Evolutionary conservation across 2,329 filamentous ascomycete species (phyloP).

Genomic region (Scytalidium sp.): DNA sequence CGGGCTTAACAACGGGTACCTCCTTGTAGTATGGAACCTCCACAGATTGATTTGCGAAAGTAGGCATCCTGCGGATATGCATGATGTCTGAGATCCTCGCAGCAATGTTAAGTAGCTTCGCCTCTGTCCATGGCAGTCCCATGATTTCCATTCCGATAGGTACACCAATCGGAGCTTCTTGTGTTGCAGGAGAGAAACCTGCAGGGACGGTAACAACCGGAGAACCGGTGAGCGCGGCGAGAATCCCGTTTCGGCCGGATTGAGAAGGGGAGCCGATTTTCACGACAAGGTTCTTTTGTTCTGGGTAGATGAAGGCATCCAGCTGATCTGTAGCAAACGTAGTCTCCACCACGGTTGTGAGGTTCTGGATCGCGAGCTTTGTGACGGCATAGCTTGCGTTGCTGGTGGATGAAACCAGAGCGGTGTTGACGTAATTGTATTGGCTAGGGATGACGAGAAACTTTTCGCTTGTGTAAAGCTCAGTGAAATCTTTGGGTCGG

Average conservation of each 20-base stretch:
- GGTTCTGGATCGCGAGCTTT: slow-evolving; percentile 45
- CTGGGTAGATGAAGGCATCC: slow-evolving; percentile 60
- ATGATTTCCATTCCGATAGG: slow-evolving; percentile 65
- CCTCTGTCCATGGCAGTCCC: slow-evolving; percentile 53
- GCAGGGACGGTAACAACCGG: slow-evolving; percentile 46
- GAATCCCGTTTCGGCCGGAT: slow-evolving; percentile 49
- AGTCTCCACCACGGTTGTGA: slow-evolving; percentile 46
- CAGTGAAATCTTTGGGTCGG: slow-evolving; percentile 41
- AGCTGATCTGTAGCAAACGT: slow-evolving; percentile 48
- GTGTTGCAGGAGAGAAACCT: slow-evolving; percentile 47
- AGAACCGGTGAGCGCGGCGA: slow-evolving; percentile 37
- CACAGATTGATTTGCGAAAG: slow-evolving; percentile 38
- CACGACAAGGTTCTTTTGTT: slow-evolving; percentile 62
- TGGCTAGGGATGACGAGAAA: slow-evolving; percentile 60
- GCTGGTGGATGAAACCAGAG: slow-evolving; percentile 47
- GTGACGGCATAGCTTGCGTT: slow-evolving; percentile 47
- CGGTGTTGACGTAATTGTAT: slow-evolving; percentile 50
- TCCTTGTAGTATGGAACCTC: slow-evolving; percentile 34
- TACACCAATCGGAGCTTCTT: slow-evolving; percentile 52
- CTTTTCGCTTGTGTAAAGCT: slow-evolving; percentile 46
- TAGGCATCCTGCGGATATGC: slow-evolving; percentile 43
- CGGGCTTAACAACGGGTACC: slow-evolving; percentile 43
- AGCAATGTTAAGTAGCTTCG: slow-evolving; percentile 51
- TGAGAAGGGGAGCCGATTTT: slow-evolving; percentile 54
- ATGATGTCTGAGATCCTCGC: slow-evolving; percentile 43